Evolutionary conservation across 106 monocot genomes (phyloP).

Genomic region (Ottelia alismoides): DNA sequence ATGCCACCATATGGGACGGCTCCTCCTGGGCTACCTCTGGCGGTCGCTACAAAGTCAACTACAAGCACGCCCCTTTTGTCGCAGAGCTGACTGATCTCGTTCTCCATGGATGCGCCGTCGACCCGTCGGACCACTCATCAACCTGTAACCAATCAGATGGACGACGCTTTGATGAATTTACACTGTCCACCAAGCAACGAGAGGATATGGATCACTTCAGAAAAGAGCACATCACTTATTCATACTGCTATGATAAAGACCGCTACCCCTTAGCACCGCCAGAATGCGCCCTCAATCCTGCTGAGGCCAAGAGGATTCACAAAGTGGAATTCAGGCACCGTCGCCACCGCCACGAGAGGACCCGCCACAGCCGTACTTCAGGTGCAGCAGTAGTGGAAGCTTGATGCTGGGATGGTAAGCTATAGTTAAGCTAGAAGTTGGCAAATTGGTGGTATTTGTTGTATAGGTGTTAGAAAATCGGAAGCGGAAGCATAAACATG

Average conservation of each 20-base stretch:
- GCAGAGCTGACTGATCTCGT: constrained; percentile 44
- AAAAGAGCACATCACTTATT: constrained; percentile 40
- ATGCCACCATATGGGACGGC: constrained; percentile 77
- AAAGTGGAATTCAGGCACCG: constrained; percentile 11
- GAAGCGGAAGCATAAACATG: no score
- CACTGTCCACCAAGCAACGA: constrained; percentile 26
- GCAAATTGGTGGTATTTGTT: no score
- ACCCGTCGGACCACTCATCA: constrained; percentile 11
- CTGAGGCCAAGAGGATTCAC: constrained; percentile 20
- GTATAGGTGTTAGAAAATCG: no score
- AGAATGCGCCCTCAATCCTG: constrained; percentile 34
- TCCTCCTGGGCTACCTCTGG: constrained; percentile 62
- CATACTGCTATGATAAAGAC: constrained; percentile 39
- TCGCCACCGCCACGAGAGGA: constrained; percentile 15
- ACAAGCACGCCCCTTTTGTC: constrained; percentile 43
- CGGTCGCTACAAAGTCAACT: constrained; percentile 60
- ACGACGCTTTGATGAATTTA: constrained; percentile 9
- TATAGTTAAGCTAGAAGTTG: no score
- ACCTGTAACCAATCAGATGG: constrained; percentile 7
- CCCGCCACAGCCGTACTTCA: no score
- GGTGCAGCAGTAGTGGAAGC: no score
- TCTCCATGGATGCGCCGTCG: constrained; percentile 35
- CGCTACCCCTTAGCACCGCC: constrained; percentile 25
- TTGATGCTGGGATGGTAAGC: no score
- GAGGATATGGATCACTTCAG: constrained; percentile 37